phyloP scores from a whole-genome alignment of 2,329 filamentous ascomycete genomes.

The Fusarium xylarioides region DNA sequence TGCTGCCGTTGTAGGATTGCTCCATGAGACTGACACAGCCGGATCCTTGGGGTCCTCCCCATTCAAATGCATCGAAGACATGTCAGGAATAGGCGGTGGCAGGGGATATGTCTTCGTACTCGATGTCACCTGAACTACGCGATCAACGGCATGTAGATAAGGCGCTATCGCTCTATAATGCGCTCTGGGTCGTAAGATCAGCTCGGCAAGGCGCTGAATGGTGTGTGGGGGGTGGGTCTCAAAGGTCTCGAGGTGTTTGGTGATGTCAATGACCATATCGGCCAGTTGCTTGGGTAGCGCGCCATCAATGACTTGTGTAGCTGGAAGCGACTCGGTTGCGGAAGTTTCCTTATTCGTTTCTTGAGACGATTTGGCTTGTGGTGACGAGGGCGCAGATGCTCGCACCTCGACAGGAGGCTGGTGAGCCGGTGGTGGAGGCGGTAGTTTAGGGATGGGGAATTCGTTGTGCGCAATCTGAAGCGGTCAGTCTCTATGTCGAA shows the following conservation, averaged over 20 bases:
- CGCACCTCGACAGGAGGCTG: slow-evolving; percentile 54
- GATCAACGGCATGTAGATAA: slow-evolving; percentile 90
- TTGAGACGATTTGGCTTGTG: slow-evolving; percentile 56
- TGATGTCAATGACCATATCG: slow-evolving; percentile 69
- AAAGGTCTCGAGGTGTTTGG: slow-evolving; percentile 73
- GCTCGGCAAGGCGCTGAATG: slow-evolving; percentile 88
- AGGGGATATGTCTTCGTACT: slow-evolving; percentile 83
- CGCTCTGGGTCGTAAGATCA: slow-evolving; percentile 76
- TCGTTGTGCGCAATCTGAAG: slow-evolving; percentile 76
- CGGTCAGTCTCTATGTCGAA: neutral
- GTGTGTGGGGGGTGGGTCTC: slow-evolving; percentile 84
- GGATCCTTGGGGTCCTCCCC: slow-evolving; percentile 61
- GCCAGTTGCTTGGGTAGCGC: slow-evolving; percentile 71
- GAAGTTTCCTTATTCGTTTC: slow-evolving; percentile 76
- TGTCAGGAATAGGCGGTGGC: slow-evolving; percentile 70
- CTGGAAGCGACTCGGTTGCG: slow-evolving; percentile 53
- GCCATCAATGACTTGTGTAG: slow-evolving; percentile 47
- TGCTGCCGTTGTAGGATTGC: slow-evolving; percentile 56
- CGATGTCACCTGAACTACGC: slow-evolving; percentile 90
- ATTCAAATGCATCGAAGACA: slow-evolving; percentile 67
- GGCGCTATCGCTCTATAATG: slow-evolving; percentile 85
- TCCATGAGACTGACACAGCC: slow-evolving; percentile 56
- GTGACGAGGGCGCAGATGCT: slow-evolving; percentile 58
- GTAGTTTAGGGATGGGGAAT: slow-evolving; percentile 75
- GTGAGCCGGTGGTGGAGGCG: slow-evolving; percentile 53